phyloP scores from a whole-genome alignment of 2,329 filamentous ascomycete genomes.

The Penicillium aurantiogriseum region DNA sequence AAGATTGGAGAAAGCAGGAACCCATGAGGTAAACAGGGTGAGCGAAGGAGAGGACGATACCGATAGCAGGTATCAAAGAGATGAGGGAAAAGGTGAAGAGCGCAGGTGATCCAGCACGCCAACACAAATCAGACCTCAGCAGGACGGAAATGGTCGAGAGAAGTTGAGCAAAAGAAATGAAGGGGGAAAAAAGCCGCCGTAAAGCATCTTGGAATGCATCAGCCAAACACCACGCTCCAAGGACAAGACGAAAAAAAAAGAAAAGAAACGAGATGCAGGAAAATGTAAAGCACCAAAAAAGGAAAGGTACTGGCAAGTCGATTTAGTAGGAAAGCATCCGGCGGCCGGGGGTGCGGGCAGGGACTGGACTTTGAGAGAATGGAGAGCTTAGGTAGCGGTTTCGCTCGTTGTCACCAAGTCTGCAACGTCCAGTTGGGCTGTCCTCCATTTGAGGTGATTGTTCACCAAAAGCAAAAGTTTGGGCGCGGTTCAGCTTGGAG shows the following conservation, averaged over 20 bases:
- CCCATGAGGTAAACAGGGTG: slow-evolving; percentile 4
- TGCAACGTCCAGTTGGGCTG: slow-evolving; percentile 56
- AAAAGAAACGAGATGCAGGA: not conserved
- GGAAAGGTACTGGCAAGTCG: not conserved
- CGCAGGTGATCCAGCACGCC: slow-evolving; percentile 6
- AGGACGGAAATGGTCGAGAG: slow-evolving; percentile 1
- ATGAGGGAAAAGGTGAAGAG: slow-evolving; percentile 3
- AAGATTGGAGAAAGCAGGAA: slow-evolving; percentile 1
- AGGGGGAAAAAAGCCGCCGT: not conserved
- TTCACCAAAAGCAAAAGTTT: slow-evolving; percentile 93
- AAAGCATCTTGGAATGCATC: slow-evolving; percentile 16
- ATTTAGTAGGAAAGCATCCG: slow-evolving; percentile 46
- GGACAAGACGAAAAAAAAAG: slow-evolving; percentile 18
- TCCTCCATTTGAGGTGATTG: slow-evolving; percentile 61
- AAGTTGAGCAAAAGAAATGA: slow-evolving; percentile 18
- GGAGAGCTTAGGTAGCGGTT: slow-evolving; percentile 36
- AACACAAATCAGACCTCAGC: not conserved
- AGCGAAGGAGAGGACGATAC: slow-evolving; percentile 22
- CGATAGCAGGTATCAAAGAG: slow-evolving; percentile 9
- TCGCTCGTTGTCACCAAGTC: slow-evolving; percentile 33
- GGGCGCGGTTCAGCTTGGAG: slow-evolving; percentile 79
- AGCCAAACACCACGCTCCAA: slow-evolving; percentile 27
- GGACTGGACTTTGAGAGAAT: slow-evolving; percentile 36
- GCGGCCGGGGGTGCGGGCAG: slow-evolving; percentile 39
- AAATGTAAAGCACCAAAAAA: slow-evolving; percentile 9